Evolutionary conservation across 352 stramenopile species (phyloP).

Genomic region (Phytopythium cucurbitacearum): DNA sequence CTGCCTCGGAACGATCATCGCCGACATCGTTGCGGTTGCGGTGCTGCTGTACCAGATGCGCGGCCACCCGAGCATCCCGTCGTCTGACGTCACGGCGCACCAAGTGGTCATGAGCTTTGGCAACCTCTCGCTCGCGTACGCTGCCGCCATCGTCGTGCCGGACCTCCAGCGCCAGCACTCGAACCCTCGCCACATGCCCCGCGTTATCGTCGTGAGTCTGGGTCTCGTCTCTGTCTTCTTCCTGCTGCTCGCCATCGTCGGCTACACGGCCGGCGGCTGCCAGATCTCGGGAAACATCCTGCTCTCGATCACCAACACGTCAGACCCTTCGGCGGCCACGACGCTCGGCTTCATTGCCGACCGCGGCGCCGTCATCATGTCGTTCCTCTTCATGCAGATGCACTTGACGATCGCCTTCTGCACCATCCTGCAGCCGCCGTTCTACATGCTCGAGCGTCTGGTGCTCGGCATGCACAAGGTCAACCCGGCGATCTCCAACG

Average conservation of each 20-base stretch:
- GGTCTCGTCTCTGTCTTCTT: slow-evolving; percentile 29
- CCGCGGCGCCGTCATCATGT: slow-evolving; percentile 20
- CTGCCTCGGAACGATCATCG: slow-evolving; percentile 20
- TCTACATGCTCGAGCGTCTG: slow-evolving; percentile 33
- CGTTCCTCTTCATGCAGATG: slow-evolving; percentile 26
- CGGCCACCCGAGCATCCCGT: slow-evolving; percentile 15
- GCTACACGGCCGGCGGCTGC: slow-evolving; percentile 27
- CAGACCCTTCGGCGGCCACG: slow-evolving; percentile 11
- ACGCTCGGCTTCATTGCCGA: slow-evolving; percentile 20
- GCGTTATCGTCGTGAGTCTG: slow-evolving; percentile 33
- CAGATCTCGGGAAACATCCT: slow-evolving; percentile 25
- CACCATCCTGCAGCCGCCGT: slow-evolving; percentile 29
- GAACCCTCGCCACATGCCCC: slow-evolving; percentile 31
- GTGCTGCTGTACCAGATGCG: slow-evolving; percentile 23
- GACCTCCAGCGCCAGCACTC: slow-evolving; percentile 30
- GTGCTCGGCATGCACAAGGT: slow-evolving; percentile 35
- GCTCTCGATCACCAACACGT: slow-evolving; percentile 19
- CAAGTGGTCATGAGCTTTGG: slow-evolving; percentile 21
- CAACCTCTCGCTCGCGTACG: slow-evolving; percentile 23
- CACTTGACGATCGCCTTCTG: slow-evolving; percentile 40
- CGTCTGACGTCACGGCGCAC: slow-evolving; percentile 19
- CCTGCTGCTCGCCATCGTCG: slow-evolving; percentile 22
- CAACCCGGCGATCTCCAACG: slow-evolving; percentile 5
- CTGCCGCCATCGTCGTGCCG: slow-evolving; percentile 17
- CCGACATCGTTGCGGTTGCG: slow-evolving; percentile 14